Evolutionary conservation across 805 yeast genomes (phyloP).

Genomic region (Candida mattraensis): DNA sequence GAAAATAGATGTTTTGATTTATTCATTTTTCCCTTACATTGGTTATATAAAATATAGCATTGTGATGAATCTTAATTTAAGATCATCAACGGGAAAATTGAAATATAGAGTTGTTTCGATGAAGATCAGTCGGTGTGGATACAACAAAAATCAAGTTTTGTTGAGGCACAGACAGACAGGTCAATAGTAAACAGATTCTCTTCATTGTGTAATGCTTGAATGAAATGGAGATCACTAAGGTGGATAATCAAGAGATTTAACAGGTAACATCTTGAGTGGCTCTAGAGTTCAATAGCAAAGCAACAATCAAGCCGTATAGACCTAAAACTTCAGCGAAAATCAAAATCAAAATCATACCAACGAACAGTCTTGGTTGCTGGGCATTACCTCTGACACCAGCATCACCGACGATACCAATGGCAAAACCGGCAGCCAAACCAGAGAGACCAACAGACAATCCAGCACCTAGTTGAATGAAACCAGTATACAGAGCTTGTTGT

Average conservation of each 20-base stretch:
- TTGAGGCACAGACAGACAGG: no score
- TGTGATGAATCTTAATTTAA: no score
- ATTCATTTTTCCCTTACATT: no score
- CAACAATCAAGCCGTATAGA: conserved; percentile 89
- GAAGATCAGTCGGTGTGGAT: no score
- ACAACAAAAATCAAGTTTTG: no score
- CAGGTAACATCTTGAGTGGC: conserved; percentile 90
- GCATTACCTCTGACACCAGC: conserved; percentile 99
- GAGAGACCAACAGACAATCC: conserved; percentile 97
- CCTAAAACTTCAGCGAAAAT: conserved; percentile 15
- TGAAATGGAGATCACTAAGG: background rate
- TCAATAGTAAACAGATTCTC: no score
- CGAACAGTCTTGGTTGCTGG: conserved; percentile 97
- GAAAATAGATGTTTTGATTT: no score
- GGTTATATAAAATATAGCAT: no score
- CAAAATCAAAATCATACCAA: conserved; percentile 13
- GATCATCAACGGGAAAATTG: no score
- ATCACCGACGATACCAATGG: conserved; percentile 99
- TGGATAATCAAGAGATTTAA: no score
- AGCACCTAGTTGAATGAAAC: conserved; percentile 97
- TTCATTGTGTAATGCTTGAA: no score
- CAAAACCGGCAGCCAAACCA: conserved; percentile 98
- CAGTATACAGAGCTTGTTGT: conserved; percentile 91
- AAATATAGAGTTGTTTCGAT: no score
- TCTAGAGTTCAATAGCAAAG: conserved; percentile 94